Evolutionary conservation across 352 stramenopile genomes (phyloP), one percentile per base, ranked within the genome.

Genomic region (Globisporangium takayamanum): DNA sequence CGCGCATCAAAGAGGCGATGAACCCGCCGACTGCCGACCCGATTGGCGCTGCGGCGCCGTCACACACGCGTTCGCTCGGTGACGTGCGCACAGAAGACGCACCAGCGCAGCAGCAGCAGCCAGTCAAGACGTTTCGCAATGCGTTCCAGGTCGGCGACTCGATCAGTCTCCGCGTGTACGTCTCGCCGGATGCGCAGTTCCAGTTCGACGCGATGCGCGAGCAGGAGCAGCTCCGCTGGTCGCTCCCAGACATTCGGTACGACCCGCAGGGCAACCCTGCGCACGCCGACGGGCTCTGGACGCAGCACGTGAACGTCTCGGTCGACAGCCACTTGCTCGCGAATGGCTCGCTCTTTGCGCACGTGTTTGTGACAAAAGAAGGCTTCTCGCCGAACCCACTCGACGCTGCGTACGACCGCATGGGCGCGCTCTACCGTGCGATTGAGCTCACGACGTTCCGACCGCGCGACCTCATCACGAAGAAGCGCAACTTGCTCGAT

Each of bases 261-360:
- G 62, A 78, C 20, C 50, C 67, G 18, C 60, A 58, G 30, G 66
- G 67, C 55, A 89, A 90, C 55, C 28, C 69, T 6, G 60, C 70
- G 55, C 60, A 67, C 8, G 81, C 82, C 25, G 78, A 90, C 55
- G 73, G 68, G 12, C 55, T 68, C 25, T 89, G 80, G 78, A 57
- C 54, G 26, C 60, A 66, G 25, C 22, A 64, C 33, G 39, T 92
- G 28, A 96, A 96, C 62, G 69, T 94, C 48, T 82, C 83, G 14
- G 69, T 94, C 46, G 83, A 90, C 60, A 64, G 77, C 14, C 60
- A 88, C 45, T 48, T 92, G 55, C 71, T 87, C 5, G 52, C 60
- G 30, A 96, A 96, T 59, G 84, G 78, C 20, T 92, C 86, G 56
- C 50, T 92, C 3, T 95, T 79, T 59, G 87, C 85, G 49, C 88